phyloP scores from a whole-genome alignment of 768 basidiomycete species.

The Mycena olivaceomarginata region DNA sequence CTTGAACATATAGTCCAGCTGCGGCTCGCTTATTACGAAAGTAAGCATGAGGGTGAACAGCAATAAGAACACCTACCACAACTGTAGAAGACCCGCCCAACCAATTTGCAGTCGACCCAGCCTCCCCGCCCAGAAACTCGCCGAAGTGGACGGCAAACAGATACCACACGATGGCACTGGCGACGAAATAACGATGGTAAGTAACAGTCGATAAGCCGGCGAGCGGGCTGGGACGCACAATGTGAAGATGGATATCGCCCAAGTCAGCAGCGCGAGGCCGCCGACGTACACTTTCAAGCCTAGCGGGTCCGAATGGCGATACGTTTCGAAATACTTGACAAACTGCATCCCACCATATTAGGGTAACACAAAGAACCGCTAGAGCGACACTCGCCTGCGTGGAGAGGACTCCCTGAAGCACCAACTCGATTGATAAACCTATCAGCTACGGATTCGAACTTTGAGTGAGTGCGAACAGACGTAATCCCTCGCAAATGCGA shows the following conservation, averaged over 20 bases:
- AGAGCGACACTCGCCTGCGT: constrained; percentile 2
- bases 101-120: neutral
- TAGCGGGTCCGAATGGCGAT: neutral
- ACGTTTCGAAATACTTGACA: constrained; percentile 21
- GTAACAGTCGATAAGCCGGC: neutral
- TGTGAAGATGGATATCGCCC: neutral
- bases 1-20: constrained; percentile 2
- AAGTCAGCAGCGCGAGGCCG: constrained; percentile 1
- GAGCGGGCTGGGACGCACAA: neutral
- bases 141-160: neutral
- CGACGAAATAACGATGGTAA: neutral
- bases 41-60: neutral
- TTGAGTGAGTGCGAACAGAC: neutral
- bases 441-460: constrained; percentile 15
- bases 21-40: neutral
- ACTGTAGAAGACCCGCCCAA: neutral
- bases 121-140: too few relatives aligned
- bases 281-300: constrained; percentile 2
- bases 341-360: constrained; percentile 4
- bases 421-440: constrained; percentile 20
- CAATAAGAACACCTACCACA: neutral
- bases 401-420: constrained; percentile 28
- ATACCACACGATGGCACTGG: neutral
- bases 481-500: neutral
- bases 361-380: neutral